Base-by-base conservation (phyloP, 1,284 basidiomycete genomes). In the Fomitopsis pinicola region DNA sequence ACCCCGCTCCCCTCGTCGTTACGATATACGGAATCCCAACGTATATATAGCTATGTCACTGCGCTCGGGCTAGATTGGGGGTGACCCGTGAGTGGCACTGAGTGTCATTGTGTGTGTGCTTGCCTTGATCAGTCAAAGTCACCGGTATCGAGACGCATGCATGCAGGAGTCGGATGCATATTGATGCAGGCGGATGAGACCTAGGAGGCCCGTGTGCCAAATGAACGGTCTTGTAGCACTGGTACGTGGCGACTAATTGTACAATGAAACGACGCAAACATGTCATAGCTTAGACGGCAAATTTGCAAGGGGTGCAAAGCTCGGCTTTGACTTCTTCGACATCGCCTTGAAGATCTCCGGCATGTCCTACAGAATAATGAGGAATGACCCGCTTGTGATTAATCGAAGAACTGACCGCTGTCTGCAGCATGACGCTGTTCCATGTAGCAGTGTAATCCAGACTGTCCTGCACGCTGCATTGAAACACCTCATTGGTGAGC, bases 381-480 rank as follows among this genome's bases (percentile, higher is more conserved):
- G 15, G 19, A 22, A 10, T 35, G n/a, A 38, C n/a, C 44, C 30
- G n/a, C 7, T 33, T 33, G 30, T 33, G 30, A 33, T 6, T 26
- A 15, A 46, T 7, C 19, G 14, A 26, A 7, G 19, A 5, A 72
- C 81, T 62, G 61, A 91, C 91, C 64, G 80, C 75, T 2, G 90
- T 88, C 74, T 94, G 87, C 2, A 94, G 72, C 73, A 87, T 83
- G 30, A 80, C 80, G 36, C 81, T 76, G 72, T 94, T 95, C 92
- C 93, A 94, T 0, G 83, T 81, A 0, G 86, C 86, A 0, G 89
- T 92, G 69, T 94, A 96, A 22, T 83, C 81, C 55, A 97, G 77
- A 50, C 91, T 95, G 62, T 95, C 90, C 9, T 83, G 75, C 9
- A 96, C 88, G 42, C 91, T 92, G 63, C 3, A 60, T 33, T 28